A percentile compares a stretch with the other conserved stretches of the same genome.
These are phyloP conservation scores for Apiospora rasikravindrae DNA, from an alignment of 2,329 filamentous ascomycete species.

Conservation along the genomic window DNA sequence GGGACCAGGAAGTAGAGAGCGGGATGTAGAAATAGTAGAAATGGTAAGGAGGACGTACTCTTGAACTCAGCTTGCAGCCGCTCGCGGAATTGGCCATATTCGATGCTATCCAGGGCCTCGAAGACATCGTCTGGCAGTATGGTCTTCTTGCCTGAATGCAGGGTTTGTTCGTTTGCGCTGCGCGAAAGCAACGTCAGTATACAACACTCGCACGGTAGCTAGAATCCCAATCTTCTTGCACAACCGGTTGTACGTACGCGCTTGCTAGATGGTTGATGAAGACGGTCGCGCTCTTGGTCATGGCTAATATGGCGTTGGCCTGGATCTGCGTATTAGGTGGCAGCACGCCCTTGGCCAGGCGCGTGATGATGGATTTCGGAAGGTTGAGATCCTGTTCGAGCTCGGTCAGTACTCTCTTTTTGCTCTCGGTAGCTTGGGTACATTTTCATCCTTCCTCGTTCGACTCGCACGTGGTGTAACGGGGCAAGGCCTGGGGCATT, in stretches of 20 bases:
- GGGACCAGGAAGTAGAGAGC: not conserved
- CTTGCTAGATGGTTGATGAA: constrained; percentile 82
- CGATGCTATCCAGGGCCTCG: constrained; percentile 75
- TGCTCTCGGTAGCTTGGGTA: not conserved
- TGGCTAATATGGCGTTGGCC: constrained; percentile 78
- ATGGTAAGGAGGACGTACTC: constrained; percentile 55
- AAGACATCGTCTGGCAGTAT: constrained; percentile 79
- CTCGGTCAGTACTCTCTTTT: not conserved
- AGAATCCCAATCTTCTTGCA: not conserved
- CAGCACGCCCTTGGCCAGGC: constrained; percentile 79
- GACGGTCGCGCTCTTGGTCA: constrained; percentile 82
- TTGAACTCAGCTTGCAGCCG: constrained; percentile 77
- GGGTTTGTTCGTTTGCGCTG: constrained; percentile 76
- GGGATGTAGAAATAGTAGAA: not conserved
- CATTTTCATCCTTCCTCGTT: not conserved
- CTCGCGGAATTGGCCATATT: constrained; percentile 73
- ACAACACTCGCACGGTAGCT: not conserved
- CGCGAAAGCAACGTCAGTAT: not conserved
- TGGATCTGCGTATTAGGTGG: constrained; percentile 84
- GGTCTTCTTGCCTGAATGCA: constrained; percentile 74
- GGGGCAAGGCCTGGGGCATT: not conserved
- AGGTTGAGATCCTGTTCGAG: constrained; percentile 71
- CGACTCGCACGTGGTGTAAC: not conserved
- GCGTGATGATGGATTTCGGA: constrained; percentile 80
- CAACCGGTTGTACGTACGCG: constrained; percentile 59